Evolutionary conservation across 2,329 filamentous ascomycete genomes (phyloP).

Genomic region (Verticillium nonalfalfae): DNA sequence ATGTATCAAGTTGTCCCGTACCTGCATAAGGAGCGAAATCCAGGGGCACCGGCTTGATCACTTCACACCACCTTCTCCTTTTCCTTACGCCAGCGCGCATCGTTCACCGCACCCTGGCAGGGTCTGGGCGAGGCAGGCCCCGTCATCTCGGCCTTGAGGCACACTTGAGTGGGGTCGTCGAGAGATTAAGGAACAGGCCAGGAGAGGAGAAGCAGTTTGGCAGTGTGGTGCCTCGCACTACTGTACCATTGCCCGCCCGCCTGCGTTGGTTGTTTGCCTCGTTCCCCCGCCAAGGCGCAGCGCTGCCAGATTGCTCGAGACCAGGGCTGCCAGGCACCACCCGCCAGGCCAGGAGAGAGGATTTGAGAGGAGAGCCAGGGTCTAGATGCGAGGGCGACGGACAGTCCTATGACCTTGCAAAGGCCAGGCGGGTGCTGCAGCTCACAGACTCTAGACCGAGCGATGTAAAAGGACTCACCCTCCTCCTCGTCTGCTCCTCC

Average conservation of each 20-base stretch:
- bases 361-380: background rate
- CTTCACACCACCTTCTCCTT: background rate
- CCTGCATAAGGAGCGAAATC: slow-evolving; percentile 10
- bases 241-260: background rate
- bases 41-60: slow-evolving; percentile 2
- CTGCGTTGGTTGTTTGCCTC: background rate
- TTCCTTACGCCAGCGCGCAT: background rate
- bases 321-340: background rate
- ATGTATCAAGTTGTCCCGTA: slow-evolving; percentile 11
- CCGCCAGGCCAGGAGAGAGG: background rate
- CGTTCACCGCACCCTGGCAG: background rate
- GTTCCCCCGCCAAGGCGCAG: background rate
- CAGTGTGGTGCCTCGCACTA: background rate
- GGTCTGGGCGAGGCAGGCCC: background rate
- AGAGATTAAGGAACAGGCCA: slow-evolving; percentile 3
- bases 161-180: background rate
- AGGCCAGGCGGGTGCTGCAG: background rate
- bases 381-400: background rate
- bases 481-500: background rate
- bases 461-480: slow-evolving; percentile 3
- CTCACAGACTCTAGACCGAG: background rate
- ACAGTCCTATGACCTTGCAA: background rate
- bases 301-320: background rate
- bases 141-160: background rate
- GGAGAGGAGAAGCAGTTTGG: background rate